Conservation (phyloP, 257 asterid genomes). For the Nicotiana obtusifolia region DNA sequence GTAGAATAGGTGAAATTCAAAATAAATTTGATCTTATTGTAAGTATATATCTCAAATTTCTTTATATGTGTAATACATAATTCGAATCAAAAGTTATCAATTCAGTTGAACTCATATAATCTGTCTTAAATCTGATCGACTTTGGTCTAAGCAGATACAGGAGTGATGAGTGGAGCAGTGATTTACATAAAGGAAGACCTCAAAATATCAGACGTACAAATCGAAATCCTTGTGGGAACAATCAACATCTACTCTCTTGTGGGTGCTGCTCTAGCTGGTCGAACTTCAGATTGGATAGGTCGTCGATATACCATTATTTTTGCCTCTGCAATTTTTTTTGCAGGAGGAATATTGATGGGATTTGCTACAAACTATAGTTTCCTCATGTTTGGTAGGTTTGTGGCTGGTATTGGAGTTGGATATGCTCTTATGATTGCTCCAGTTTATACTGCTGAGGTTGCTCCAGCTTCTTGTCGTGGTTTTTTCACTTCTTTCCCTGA, state of each 20-base stretch:
- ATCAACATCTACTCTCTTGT: slow-evolving; percentile 30
- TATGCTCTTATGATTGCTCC: neutral
- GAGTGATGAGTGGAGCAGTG: slow-evolving; percentile 41
- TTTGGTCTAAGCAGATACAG: slow-evolving; percentile 20
- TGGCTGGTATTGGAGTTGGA: slow-evolving; percentile 40
- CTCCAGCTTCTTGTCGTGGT: slow-evolving; percentile 7
- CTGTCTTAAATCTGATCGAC: too few species aligned
- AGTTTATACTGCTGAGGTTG: slow-evolving; percentile 1
- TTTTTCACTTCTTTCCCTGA: slow-evolving; percentile 10
- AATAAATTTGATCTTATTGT: too few species aligned
- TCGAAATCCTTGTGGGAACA: slow-evolving; percentile 32
- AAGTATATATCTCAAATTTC: too few species aligned
- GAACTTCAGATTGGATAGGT: slow-evolving; percentile 42
- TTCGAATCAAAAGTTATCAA: too few species aligned
- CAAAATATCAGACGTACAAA: slow-evolving; percentile 22
- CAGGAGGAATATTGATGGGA: slow-evolving; percentile 40
- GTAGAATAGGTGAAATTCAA: too few species aligned
- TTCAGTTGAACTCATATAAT: too few species aligned
- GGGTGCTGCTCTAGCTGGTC: slow-evolving; percentile 38
- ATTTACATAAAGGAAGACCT: slow-evolving; percentile 29
- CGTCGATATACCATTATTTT: slow-evolving; percentile 35
- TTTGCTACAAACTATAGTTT: slow-evolving; percentile 28
- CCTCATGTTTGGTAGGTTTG: slow-evolving; percentile 38
- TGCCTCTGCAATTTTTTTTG: slow-evolving; percentile 27
- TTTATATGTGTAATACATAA: too few species aligned